A percentile compares a stretch with the other conserved stretches of the same genome.
These are phyloP conservation scores for Coemansia sp. DNA, from an alignment of 192 early-diverging fungal species.

Conservation along the genomic window DNA sequence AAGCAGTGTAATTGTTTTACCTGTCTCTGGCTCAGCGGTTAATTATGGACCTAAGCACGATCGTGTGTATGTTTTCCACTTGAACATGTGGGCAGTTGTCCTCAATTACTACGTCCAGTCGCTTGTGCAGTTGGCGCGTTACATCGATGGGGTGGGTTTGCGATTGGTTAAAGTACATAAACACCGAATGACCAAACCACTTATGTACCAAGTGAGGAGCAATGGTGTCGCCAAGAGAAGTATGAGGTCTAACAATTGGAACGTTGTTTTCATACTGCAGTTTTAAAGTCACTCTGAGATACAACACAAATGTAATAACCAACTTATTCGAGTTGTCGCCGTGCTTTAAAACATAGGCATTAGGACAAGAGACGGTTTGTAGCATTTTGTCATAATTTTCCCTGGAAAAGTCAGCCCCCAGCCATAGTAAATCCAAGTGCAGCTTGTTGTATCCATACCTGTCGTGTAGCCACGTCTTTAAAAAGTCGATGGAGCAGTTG, in stretches of 20 bases:
- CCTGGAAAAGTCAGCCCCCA: not conserved
- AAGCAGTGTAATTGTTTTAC: not conserved
- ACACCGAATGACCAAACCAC: slow-evolving; percentile 4
- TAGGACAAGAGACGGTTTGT: not conserved
- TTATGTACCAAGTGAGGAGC: slow-evolving; percentile 2
- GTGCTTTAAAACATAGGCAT: not conserved
- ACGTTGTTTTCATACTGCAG: slow-evolving; percentile 1
- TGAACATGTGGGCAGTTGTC: not conserved
- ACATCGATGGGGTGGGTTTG: slow-evolving; percentile 2
- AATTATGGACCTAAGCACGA: not conserved
- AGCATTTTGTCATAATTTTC: slow-evolving; percentile 5
- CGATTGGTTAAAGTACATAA: slow-evolving; percentile 1
- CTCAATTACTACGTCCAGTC: not conserved
- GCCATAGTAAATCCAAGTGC: not conserved
- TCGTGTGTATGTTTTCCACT: not conserved
- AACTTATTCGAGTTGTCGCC: not conserved
- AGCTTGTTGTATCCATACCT: not conserved
- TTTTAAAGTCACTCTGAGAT: not conserved
- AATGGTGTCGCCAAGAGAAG: not conserved
- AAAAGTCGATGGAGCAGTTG: not conserved
- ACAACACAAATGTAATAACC: slow-evolving; percentile 1
- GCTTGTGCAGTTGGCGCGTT: not conserved
- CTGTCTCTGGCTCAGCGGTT: not conserved
- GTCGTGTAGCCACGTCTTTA: slow-evolving; percentile 3
- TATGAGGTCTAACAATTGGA: not conserved